Evolutionary conservation across 768 basidiomycete species (phyloP).

Genomic region (Tulasnella sp.): DNA sequence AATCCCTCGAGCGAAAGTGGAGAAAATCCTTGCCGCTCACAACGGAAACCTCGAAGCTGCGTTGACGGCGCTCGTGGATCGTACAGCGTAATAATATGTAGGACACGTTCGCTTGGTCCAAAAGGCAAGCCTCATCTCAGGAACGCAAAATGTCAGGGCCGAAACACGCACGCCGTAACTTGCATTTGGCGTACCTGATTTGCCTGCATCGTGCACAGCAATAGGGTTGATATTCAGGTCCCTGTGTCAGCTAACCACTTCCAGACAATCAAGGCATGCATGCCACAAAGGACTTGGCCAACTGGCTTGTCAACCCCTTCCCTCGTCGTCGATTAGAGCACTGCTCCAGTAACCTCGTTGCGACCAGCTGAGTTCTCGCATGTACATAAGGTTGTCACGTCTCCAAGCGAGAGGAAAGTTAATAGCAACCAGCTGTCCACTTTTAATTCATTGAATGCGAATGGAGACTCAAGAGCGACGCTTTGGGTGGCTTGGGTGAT

Average conservation of each 20-base stretch:
- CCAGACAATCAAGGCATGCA: too few relatives aligned
- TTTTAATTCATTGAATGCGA: too few relatives aligned
- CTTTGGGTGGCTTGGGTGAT: neutral
- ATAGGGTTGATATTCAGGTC: too few relatives aligned
- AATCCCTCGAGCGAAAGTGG: constrained; percentile 2
- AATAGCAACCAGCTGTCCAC: neutral
- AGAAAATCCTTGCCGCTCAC: constrained; percentile 1
- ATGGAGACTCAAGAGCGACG: neutral
- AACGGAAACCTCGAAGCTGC: neutral
- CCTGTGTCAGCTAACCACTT: too few relatives aligned
- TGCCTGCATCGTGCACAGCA: too few relatives aligned
- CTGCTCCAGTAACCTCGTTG: neutral
- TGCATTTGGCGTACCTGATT: too few relatives aligned
- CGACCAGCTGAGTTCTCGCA: neutral
- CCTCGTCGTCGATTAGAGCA: neutral
- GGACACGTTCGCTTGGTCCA: too few relatives aligned
- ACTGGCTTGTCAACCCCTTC: neutral
- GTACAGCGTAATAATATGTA: neutral
- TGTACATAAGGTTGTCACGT: neutral
- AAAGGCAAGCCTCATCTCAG: too few relatives aligned
- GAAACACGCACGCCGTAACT: neutral
- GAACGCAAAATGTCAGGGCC: too few relatives aligned
- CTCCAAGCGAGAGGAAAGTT: neutral
- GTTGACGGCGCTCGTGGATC: neutral
- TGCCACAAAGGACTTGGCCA: too few relatives aligned